Conservation (phyloP, 352 stramenopile species). For the Lagenidium sp. region DNA sequence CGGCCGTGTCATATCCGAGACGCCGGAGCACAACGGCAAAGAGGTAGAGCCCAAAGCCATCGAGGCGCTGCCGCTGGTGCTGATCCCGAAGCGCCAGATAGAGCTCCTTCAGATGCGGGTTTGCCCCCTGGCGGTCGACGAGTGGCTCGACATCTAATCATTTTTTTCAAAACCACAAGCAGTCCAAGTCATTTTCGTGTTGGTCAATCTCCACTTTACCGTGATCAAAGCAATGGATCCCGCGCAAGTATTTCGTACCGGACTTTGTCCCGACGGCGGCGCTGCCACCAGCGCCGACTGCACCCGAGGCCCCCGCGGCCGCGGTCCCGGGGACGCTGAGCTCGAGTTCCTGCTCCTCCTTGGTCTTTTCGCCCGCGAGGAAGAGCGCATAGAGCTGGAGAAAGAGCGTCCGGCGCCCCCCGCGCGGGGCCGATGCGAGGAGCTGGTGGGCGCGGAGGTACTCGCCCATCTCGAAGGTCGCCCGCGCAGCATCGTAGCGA, state of each 20-base stretch:
- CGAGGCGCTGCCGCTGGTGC: slow-evolving; percentile 43
- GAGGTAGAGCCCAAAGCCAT: slow-evolving; percentile 75
- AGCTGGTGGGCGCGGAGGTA: slow-evolving; percentile 68
- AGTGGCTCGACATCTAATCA: too few relatives aligned
- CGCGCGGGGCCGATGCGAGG: slow-evolving; percentile 10
- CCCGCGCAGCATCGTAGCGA: slow-evolving; percentile 52
- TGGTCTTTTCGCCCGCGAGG: slow-evolving; percentile 73
- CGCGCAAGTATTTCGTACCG: too few relatives aligned
- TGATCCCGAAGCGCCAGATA: slow-evolving; percentile 36
- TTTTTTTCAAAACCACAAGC: too few relatives aligned
- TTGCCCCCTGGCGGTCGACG: slow-evolving; percentile 32
- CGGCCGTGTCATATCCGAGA: slow-evolving; percentile 53
- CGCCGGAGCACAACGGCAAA: slow-evolving; percentile 67
- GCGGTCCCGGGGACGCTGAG: slow-evolving; percentile 42
- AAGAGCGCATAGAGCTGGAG: slow-evolving; percentile 74
- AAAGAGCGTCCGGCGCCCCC: slow-evolving; percentile 34
- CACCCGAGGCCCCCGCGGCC: background rate
- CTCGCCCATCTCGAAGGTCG: slow-evolving; percentile 63
- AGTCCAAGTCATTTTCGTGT: too few relatives aligned
- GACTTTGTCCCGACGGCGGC: background rate
- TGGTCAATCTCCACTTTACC: too few relatives aligned
- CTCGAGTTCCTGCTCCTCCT: slow-evolving; percentile 69
- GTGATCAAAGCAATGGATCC: too few relatives aligned
- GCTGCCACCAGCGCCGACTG: too few relatives aligned
- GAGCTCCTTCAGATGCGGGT: slow-evolving; percentile 69